These are phyloP conservation scores for Schwanniomyces etchellsii DNA, from an alignment of 1,139 yeast species.

Conservation along the genomic window DNA sequence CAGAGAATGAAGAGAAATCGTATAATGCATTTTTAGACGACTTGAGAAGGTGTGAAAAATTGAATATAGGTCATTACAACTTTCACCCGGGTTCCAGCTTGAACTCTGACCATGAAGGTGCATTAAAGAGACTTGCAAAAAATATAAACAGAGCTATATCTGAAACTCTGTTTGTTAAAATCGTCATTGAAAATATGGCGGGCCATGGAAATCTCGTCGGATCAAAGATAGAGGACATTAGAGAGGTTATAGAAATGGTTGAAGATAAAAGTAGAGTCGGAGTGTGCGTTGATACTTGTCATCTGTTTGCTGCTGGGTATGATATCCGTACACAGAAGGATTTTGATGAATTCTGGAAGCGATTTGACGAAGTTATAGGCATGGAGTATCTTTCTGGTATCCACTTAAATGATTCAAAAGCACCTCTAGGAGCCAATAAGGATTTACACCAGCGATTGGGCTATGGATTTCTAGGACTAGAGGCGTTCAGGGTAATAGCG, in stretches of 20 bases:
- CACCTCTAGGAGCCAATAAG: slow-evolving; percentile 83
- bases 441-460: slow-evolving; percentile 92
- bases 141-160: slow-evolving; percentile 74
- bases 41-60: slow-evolving; percentile 73
- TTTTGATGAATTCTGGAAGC: slow-evolving; percentile 63
- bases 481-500: slow-evolving; percentile 72
- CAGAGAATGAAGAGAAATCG: slow-evolving; percentile 71
- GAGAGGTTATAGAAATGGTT: slow-evolving; percentile 67
- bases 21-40: slow-evolving; percentile 83
- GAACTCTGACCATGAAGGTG: slow-evolving; percentile 61
- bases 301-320: slow-evolving; percentile 93
- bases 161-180: slow-evolving; percentile 72
- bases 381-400: slow-evolving; percentile 69
- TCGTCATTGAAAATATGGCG: slow-evolving; percentile 96
- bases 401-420: slow-evolving; percentile 91
- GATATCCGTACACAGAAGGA: slow-evolving; percentile 57
- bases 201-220: slow-evolving; percentile 94
- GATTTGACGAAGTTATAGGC: slow-evolving; percentile 73
- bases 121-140: slow-evolving; percentile 63
- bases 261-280: slow-evolving; percentile 81
- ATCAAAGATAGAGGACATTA: slow-evolving; percentile 68
- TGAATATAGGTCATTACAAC: slow-evolving; percentile 82
- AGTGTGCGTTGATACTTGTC: slow-evolving; percentile 94
- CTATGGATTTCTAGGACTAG: slow-evolving; percentile 82
- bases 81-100: slow-evolving; percentile 94